Percentiles rank a stretch among this genome's conserved stretches.
These are phyloP conservation scores for Nannochloropsis gaditana DNA, from an alignment of 108 stramenopile genomes.

Conservation along the genomic window DNA sequence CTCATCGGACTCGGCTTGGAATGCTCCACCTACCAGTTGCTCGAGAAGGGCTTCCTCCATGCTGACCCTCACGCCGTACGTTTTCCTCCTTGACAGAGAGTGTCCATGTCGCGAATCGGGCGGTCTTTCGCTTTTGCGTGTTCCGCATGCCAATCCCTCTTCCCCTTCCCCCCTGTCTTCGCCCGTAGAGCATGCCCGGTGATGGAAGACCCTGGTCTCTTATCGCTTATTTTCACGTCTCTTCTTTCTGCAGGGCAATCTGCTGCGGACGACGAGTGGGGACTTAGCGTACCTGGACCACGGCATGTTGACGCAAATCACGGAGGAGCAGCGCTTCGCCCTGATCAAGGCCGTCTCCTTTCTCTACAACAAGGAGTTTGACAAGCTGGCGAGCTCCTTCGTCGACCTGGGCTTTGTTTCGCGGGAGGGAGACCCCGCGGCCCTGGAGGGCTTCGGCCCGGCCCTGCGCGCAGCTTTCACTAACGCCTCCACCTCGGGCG, in stretches of 20 bases:
- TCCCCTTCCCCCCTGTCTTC: not conserved
- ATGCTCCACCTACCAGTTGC: slow-evolving; percentile 79
- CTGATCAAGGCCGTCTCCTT: slow-evolving; percentile 74
- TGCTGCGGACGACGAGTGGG: slow-evolving; percentile 66
- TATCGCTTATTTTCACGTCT: too few relatives aligned
- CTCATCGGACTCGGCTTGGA: slow-evolving; percentile 78
- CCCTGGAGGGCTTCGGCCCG: slow-evolving; percentile 4
- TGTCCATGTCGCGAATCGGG: not conserved
- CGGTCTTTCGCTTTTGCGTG: too few relatives aligned
- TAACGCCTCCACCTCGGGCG: not conserved
- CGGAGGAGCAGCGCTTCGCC: slow-evolving; percentile 78
- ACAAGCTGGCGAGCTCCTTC: not conserved
- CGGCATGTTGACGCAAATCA: slow-evolving; percentile 88
- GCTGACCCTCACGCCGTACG: slow-evolving; percentile 51
- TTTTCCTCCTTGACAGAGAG: not conserved
- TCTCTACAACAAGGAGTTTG: slow-evolving; percentile 38
- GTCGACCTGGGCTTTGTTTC: slow-evolving; percentile 6
- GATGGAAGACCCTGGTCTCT: too few relatives aligned
- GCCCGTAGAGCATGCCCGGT: too few relatives aligned
- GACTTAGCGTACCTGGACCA: slow-evolving; percentile 77
- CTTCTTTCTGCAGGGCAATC: slow-evolving; percentile 56
- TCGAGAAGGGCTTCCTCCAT: slow-evolving; percentile 65
- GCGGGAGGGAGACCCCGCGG: not conserved
- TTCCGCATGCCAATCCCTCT: not conserved
- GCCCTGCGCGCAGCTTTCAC: not conserved